A percentile compares a stretch with the other conserved stretches of the same genome.
These are phyloP conservation scores for Penicillium crystallinum DNA, from an alignment of 495 filamentous ascomycete species.

Conservation along the genomic window DNA sequence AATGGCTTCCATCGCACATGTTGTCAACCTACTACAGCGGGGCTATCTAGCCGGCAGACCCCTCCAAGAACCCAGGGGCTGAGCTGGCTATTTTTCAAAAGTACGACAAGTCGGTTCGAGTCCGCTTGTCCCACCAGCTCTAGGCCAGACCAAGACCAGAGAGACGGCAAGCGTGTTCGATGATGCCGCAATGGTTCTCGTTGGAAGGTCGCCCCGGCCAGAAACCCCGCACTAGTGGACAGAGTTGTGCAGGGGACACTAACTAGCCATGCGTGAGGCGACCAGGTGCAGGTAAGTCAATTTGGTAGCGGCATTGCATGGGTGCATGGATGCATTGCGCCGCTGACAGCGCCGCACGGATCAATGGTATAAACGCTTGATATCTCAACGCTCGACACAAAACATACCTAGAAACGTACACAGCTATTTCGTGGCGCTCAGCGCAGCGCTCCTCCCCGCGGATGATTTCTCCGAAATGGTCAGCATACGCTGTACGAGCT, in stretches of 20 bases:
- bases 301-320: background rate
- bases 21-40: slow-evolving; percentile 43
- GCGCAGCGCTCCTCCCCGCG: slow-evolving; percentile 4
- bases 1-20: slow-evolving; percentile 53
- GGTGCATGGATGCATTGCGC: background rate
- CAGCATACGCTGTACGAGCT: slow-evolving; percentile 46
- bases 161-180: slow-evolving; percentile 31
- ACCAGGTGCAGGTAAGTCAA: background rate
- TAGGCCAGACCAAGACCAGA: slow-evolving; percentile 20
- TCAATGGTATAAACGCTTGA: background rate
- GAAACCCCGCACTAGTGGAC: background rate
- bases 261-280: background rate
- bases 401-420: slow-evolving; percentile 33
- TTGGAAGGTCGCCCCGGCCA: background rate
- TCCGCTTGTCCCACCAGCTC: slow-evolving; percentile 16
- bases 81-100: slow-evolving; percentile 36
- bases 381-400: background rate
- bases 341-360: background rate
- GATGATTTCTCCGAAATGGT: slow-evolving; percentile 7
- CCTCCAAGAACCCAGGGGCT: slow-evolving; percentile 40
- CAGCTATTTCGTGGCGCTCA: slow-evolving; percentile 41
- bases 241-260: background rate
- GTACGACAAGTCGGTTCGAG: slow-evolving; percentile 30
- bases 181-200: background rate
- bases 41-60: slow-evolving; percentile 52